Evolutionary conservation across 257 asterid species (phyloP), one percentile per base, ranked within the genome.

Genomic region (Haberlea rhodopensis): DNA sequence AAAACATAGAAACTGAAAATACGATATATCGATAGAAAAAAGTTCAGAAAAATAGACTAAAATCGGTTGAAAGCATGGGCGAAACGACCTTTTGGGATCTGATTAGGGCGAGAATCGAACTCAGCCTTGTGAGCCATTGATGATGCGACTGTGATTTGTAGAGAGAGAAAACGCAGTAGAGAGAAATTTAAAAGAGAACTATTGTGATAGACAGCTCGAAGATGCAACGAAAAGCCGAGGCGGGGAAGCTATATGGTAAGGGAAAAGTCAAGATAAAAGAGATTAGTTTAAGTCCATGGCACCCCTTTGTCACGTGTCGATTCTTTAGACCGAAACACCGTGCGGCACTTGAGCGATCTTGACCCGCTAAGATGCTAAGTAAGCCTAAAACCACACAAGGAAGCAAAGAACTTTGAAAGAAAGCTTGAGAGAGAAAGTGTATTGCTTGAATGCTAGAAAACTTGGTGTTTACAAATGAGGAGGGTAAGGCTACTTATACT

Each of bases 81-180:
- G 18, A 37, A 67, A 28, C n/a, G 51, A 79, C 90, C 90, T 79
- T 76, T 66, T 48, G 85, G 66, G 87, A 78, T 79, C 89, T 77
- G 88, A 62, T 43, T 63, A 53, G 75, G 78, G 74, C 75, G 90
- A 56, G 86, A 82, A 71, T 80, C 83, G 57, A 80, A 59, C 40
- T 67, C 77, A 25, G 74, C 62, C 64, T 80, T 82, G 64, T 81
- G 85, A 60, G 88, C 95, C 95, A 87, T 87, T 66, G 86, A 62
- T 76, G 82, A 75, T 72, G 71, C 63, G 63, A 68, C 25, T 2
- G 54, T 40, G 66, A 5, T 10, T 11, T 20, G 46, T 11, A 55
- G 68, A 73, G 57, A 70, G 69, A 67, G n/a, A n/a, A n/a, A n/a
- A n/a, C n/a, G n/a, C n/a, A n/a, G n/a, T n/a, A n/a, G n/a, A n/a